Percentiles rank a stretch among this genome's conserved stretches.
phyloP scores from a whole-genome alignment of 2,329 filamentous ascomycete genomes.

The Thielaviopsis populi region DNA sequence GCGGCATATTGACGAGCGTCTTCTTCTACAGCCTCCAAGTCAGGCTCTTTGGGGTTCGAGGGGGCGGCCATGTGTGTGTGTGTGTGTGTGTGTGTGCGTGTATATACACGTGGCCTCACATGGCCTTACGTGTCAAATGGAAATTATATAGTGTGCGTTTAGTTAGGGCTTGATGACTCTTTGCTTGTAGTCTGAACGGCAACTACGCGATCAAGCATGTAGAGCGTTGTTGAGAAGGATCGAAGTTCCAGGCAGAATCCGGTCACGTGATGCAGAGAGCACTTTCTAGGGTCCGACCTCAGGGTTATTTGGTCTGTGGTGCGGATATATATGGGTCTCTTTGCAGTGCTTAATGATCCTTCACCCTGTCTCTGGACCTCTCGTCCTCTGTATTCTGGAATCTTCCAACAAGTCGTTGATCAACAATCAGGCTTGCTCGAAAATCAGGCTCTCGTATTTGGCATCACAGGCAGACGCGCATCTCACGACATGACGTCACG shows the following conservation, averaged over 20 bases:
- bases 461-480: not conserved
- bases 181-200: not conserved
- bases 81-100: not conserved
- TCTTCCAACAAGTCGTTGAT: no score
- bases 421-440: no score
- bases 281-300: not conserved
- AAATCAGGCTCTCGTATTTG: no score
- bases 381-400: not conserved
- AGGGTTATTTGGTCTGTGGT: not conserved
- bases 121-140: not conserved
- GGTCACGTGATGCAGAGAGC: not conserved
- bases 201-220: not conserved
- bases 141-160: not conserved
- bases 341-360: not conserved
- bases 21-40: constrained; percentile 33
- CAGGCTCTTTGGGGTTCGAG: constrained; percentile 18
- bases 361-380: not conserved
- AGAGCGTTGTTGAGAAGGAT: not conserved
- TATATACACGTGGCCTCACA: not conserved
- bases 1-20: constrained; percentile 37
- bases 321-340: not conserved
- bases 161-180: not conserved
- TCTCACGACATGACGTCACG: not conserved
- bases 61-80: not conserved
- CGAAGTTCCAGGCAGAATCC: not conserved